Evolutionary conservation across 306 rosid species (phyloP).

Genomic region (Rubus parviflorus): DNA sequence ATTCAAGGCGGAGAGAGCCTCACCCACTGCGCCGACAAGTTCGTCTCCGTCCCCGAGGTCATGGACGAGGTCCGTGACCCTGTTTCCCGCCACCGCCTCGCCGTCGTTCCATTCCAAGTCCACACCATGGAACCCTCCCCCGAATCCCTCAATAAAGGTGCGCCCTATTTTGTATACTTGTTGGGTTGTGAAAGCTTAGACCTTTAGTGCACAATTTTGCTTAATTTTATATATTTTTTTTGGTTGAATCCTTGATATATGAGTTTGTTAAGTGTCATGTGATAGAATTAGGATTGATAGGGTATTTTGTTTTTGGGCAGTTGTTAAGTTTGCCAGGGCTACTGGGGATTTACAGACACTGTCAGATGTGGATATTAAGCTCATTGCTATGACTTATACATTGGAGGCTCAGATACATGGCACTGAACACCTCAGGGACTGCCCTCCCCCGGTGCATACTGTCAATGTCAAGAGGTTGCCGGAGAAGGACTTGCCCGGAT

Average conservation of each 20-base stretch:
- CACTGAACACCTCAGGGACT: slow-evolving; percentile 63
- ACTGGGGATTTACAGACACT: slow-evolving; percentile 96
- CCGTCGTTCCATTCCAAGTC: slow-evolving; percentile 64
- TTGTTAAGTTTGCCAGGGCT: slow-evolving; percentile 78
- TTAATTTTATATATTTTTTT: not conserved
- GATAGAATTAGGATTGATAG: not conserved
- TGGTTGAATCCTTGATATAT: not conserved
- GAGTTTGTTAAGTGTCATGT: not conserved
- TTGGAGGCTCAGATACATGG: slow-evolving; percentile 87
- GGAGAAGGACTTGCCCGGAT: slow-evolving; percentile 93
- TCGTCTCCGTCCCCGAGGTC: slow-evolving; percentile 70
- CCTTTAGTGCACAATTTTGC: not conserved
- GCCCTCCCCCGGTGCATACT: slow-evolving; percentile 70
- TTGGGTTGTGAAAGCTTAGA: not conserved
- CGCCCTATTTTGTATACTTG: too few relatives aligned
- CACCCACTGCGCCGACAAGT: slow-evolving; percentile 61
- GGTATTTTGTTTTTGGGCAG: slow-evolving; percentile 32
- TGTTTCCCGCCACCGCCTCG: slow-evolving; percentile 82
- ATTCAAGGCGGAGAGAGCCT: slow-evolving; percentile 72
- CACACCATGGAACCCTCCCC: slow-evolving; percentile 80
- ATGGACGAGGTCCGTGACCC: slow-evolving; percentile 87
- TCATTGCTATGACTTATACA: slow-evolving; percentile 70
- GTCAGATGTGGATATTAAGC: slow-evolving; percentile 85
- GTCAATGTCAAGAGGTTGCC: slow-evolving; percentile 71
- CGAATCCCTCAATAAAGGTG: slow-evolving; percentile 78